Evolutionary conservation across 192 early-diverging fungal species (phyloP).

Genomic region (Coemansia sp.): DNA sequence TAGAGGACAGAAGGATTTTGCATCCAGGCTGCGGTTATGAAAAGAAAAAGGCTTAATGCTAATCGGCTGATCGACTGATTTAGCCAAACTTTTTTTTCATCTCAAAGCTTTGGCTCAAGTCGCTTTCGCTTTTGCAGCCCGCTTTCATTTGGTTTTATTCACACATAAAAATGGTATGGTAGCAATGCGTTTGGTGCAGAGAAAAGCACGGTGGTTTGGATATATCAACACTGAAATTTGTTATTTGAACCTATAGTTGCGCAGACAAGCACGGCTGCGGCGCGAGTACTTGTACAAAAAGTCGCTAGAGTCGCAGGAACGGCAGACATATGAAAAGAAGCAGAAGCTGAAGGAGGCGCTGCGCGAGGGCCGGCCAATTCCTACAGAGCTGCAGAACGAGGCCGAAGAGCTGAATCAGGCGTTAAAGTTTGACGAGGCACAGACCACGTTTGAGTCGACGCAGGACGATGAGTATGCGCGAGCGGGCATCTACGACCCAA

Average conservation of each 20-base stretch:
- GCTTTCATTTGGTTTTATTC: background rate
- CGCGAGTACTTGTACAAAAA: conserved; percentile 97
- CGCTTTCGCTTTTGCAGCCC: too few relatives aligned
- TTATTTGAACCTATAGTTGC: conserved; percentile 39
- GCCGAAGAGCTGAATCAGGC: conserved; percentile 72
- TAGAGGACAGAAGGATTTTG: background rate
- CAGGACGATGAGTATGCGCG: conserved; percentile 97
- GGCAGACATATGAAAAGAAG: conserved; percentile 89
- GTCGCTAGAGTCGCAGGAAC: conserved; percentile 90
- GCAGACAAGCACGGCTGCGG: conserved; percentile 83
- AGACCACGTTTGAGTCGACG: conserved; percentile 69
- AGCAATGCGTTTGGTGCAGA: background rate
- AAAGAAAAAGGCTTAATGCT: background rate
- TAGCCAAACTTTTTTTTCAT: background rate
- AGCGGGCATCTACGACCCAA: conserved; percentile 91
- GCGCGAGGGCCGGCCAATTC: conserved; percentile 82
- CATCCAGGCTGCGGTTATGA: background rate
- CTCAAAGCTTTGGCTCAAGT: background rate
- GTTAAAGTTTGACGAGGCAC: conserved; percentile 86
- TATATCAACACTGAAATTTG: background rate
- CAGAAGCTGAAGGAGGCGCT: conserved; percentile 91
- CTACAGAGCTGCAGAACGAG: conserved; percentile 82
- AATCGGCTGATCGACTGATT: background rate
- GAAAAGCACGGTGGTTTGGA: background rate
- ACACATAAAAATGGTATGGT: background rate